Evolutionary conservation across 805 yeast species (phyloP), one percentile per base, ranked within the genome.

Genomic region (Candida caryicola): DNA sequence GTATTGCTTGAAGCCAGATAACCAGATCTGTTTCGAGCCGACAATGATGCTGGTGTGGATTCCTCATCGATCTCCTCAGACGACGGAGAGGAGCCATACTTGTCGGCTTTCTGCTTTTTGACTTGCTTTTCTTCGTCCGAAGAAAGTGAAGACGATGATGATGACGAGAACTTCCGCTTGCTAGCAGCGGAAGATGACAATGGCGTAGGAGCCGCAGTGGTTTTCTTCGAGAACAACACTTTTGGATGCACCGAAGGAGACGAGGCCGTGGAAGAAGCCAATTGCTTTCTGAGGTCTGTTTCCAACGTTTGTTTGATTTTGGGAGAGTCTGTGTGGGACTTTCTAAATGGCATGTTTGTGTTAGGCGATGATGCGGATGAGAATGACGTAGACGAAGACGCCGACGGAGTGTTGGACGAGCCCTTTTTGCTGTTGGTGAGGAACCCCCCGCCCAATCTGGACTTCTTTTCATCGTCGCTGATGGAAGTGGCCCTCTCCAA

Each of bases 31-130:
- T 23, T 30, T 35, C 33, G 35, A 10, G 31, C 10, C 26, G 35
- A 12, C 37, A 40, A 13, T 29, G 37, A 17, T 14, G 34, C 5
- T 17, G 32, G 25, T 21, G 21, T 17, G 14, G 29, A 15, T n/a
- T 47, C 55, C 23, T 46, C 43, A n/a, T 48, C 51, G 18, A 41
- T 35, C 16, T 36, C 42, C 33, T 27, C 49, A 31, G 35, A 46
- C 37, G 71, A 64, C 1, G 72, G 70, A 27, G 72, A 70, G 25
- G 70, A 67, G 5, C 71, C 62, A 39, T 55, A 56, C 1, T 54
- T 46, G 9, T 49, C 51, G 12, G 34, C 40, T 30, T 45, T 47
- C n/a, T 37, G 19, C 30, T 44, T 44, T 41, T 47, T 51, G 36
- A 29, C 26, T 15, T 23, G 47, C 35, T 41, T 51, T 31, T 52